phyloP scores from a whole-genome alignment of 2,329 filamentous ascomycete species.

The Aspergillus sp. region DNA sequence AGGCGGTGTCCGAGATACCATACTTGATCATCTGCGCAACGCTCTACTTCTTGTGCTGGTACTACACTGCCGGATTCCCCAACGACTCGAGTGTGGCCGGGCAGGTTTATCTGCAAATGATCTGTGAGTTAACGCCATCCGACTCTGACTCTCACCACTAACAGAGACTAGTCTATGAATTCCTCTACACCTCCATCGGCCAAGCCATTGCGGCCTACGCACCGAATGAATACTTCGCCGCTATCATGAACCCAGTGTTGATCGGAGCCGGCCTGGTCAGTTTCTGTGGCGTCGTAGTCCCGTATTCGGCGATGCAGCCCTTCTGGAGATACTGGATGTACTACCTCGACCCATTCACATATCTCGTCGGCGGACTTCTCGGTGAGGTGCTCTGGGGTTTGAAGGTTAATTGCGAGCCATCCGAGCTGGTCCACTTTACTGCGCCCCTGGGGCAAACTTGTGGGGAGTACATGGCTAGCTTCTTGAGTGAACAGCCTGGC shows the following conservation, averaged over 20 bases:
- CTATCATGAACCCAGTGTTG: constrained; percentile 56
- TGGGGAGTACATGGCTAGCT: constrained; percentile 33
- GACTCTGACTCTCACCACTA: neutral
- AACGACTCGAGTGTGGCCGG: constrained; percentile 30
- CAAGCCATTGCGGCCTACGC: constrained; percentile 58
- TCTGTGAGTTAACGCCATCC: constrained; percentile 23
- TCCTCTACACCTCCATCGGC: constrained; percentile 44
- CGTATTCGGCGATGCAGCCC: constrained; percentile 34
- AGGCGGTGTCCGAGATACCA: constrained; percentile 49
- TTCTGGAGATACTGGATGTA: constrained; percentile 47
- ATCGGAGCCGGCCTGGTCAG: constrained; percentile 44
- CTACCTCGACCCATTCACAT: constrained; percentile 44
- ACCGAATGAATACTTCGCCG: constrained; percentile 59
- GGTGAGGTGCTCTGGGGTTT: constrained; percentile 38
- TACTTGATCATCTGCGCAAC: constrained; percentile 46
- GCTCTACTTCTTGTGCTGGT: constrained; percentile 54
- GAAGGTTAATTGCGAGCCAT: constrained; percentile 32
- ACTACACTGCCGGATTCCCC: constrained; percentile 54
- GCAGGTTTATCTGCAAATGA: constrained; percentile 40
- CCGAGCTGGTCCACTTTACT: constrained; percentile 30
- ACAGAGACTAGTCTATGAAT: constrained; percentile 37
- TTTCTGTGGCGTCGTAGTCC: constrained; percentile 41
- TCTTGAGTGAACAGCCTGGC: constrained; percentile 24
- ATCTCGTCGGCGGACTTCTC: constrained; percentile 40
- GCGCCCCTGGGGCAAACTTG: constrained; percentile 29